Conservation (phyloP, 2,329 filamentous ascomycete species). For the Alternaria angustiovoidea region DNA sequence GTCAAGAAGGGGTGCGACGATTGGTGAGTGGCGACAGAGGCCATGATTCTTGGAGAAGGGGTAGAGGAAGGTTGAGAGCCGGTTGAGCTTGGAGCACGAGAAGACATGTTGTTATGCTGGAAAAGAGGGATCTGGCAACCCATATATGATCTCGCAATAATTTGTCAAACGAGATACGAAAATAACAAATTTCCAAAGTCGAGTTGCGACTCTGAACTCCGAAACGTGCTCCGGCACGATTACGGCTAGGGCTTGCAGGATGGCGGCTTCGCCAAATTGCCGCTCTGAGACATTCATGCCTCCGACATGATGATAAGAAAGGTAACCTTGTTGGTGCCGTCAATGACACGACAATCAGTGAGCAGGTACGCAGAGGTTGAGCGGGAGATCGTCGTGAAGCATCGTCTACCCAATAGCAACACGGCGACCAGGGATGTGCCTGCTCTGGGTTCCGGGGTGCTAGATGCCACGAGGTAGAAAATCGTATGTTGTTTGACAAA, state of each 20-base stretch:
- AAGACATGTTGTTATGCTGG: conserved; percentile 20
- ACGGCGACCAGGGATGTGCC: background rate
- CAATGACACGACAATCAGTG: conserved; percentile 4
- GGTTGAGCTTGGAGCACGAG: conserved; percentile 21
- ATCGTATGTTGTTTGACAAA: conserved; percentile 30
- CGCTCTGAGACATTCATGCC: background rate
- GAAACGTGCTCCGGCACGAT: conserved; percentile 10
- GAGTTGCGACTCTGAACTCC: background rate
- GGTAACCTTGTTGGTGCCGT: background rate
- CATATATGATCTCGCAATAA: conserved; percentile 24
- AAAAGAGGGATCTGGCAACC: conserved; percentile 1
- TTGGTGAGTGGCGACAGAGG: conserved; percentile 21
- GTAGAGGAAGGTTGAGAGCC: conserved; percentile 28
- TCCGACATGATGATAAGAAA: conserved; percentile 4
- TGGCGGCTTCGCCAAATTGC: conserved; percentile 8
- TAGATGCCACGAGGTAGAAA: conserved; percentile 1
- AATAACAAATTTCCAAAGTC: conserved; percentile 2
- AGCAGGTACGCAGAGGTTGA: background rate
- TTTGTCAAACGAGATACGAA: conserved; percentile 26
- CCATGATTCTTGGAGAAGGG: conserved; percentile 31
- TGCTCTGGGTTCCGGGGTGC: conserved; percentile 9
- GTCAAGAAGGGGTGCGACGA: conserved; percentile 40
- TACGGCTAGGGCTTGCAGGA: conserved; percentile 7
- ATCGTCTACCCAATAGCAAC: conserved; percentile 20
- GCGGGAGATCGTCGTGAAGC: conserved; percentile 3